Base-by-base conservation (phyloP, 2,329 filamentous ascomycete genomes). In the Metarhizium brunneum region DNA sequence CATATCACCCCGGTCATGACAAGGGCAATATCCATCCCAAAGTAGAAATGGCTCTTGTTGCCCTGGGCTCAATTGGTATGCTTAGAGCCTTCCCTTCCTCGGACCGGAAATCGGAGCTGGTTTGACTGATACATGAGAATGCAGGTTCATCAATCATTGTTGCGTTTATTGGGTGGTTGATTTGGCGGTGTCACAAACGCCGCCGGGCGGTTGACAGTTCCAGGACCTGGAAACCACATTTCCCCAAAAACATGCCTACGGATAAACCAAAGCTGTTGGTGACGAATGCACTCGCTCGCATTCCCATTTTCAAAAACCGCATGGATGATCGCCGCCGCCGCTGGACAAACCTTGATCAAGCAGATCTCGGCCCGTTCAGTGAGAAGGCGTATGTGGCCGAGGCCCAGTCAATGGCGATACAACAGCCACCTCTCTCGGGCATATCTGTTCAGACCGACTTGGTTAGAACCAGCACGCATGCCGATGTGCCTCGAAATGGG, bases 151-250 rank as follows among this genome's bases (percentile, higher is more conserved):
- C 77, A 52, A 71, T 79, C 20, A 62, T 76, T 32, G 57, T 76
- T 8, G 74, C 71, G 53, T 74, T 77, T 57, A 56, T 78, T 29
- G 61, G 62, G 7, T 80, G 75, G 75, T 65, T 78, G 29, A 62
- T 73, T 5, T 77, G 72, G 66, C 69, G 72, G n/a, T 53, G 45
- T n/a, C 65, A 48, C 36, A 61, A 55, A 40, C 55, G 55, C 47
- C 57, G 54, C 13, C 45, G 60, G 60, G 35, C 49, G 7, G 47
- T 25, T 74, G 71, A 69, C 11, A 52, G 69, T 48, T 68, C 68
- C 55, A 72, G 68, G 59, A 63, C 67, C 7, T 70, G 64, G 52
- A 61, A 61, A 35, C 56, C 57, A 10, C 60, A 60, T 20, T 36
- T 53, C 3, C n/a, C 38, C 35, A 6, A 40, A 6, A 36, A 56